phyloP scores from a whole-genome alignment of 2,329 filamentous ascomycete genomes.

The Pyrenophora teres region DNA sequence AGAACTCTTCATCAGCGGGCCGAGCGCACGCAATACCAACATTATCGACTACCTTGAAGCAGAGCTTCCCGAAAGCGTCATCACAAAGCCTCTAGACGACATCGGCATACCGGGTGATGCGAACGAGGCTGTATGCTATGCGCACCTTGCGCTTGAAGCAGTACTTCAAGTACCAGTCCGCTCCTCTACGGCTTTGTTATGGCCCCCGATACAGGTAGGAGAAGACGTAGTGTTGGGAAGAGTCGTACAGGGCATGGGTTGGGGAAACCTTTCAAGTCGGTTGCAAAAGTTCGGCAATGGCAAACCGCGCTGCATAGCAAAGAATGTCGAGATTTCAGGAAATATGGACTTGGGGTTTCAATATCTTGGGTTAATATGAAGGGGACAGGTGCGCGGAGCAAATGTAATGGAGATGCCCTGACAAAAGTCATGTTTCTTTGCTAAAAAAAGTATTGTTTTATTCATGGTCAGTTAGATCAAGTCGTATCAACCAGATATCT shows the following conservation, averaged over 20 bases:
- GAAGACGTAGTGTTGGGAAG: constrained; percentile 10
- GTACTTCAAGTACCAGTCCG: constrained; percentile 18
- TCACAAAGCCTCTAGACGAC: constrained; percentile 60
- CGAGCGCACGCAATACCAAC: constrained; percentile 63
- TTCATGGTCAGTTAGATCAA: too few species aligned
- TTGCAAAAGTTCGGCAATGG: constrained; percentile 22
- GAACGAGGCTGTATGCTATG: constrained; percentile 65
- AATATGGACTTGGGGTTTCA: constrained; percentile 7
- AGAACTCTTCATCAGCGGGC: constrained; percentile 66
- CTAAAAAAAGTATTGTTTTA: not conserved
- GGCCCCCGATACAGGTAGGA: not conserved
- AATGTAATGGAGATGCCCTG: too few species aligned
- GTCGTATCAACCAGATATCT: too few species aligned
- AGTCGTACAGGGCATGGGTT: constrained; percentile 20
- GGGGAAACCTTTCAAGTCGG: constrained; percentile 14
- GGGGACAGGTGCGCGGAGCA: not conserved
- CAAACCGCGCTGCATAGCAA: constrained; percentile 2
- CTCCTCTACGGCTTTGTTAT: not conserved
- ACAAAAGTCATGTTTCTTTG: too few species aligned
- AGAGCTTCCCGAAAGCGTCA: constrained; percentile 55
- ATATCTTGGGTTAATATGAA: constrained; percentile 1
- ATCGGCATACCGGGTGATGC: constrained; percentile 62
- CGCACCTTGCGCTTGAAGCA: constrained; percentile 65
- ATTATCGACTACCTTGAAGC: constrained; percentile 59
- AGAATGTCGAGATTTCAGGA: constrained; percentile 9